phyloP scores from a whole-genome alignment of 2,329 filamentous ascomycete genomes.

The Ascochyta viciae-villosae region DNA sequence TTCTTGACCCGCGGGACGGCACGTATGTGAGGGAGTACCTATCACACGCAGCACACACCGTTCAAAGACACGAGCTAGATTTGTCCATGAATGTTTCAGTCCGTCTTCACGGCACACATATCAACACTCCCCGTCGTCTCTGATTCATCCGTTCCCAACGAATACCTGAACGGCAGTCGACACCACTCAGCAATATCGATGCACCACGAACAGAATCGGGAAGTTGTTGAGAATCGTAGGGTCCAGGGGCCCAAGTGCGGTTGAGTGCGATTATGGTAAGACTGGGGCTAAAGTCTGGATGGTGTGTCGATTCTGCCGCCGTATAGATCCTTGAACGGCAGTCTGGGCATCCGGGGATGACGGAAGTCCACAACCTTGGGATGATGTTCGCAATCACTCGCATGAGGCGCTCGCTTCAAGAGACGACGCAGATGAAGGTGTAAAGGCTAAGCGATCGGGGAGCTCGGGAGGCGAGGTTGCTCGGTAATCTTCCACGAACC shows the following conservation, averaged over 20 bases:
- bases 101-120: conserved; percentile 1
- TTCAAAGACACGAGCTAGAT: conserved; percentile 3
- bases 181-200: conserved; percentile 8
- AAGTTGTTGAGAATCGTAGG: conserved; percentile 23
- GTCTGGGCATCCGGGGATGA: conserved; percentile 23
- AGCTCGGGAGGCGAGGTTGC: conserved; percentile 19
- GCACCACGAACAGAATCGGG: conserved; percentile 25
- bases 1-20: conserved; percentile 18
- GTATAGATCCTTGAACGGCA: conserved; percentile 24
- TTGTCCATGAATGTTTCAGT: conserved; percentile 8
- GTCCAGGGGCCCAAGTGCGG: conserved; percentile 13
- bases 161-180: conserved; percentile 1
- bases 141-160: neutral
- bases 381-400: conserved; percentile 12
- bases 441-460: conserved; percentile 22
- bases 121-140: conserved; percentile 2
- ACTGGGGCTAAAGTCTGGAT: conserved; percentile 3
- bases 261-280: conserved; percentile 14
- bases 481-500: conserved; percentile 8
- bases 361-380: conserved; percentile 24
- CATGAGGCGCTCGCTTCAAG: conserved; percentile 4
- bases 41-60: conserved; percentile 14
- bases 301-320: conserved; percentile 26
- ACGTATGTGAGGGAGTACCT: conserved; percentile 16
- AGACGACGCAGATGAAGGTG: conserved; percentile 7